Evolutionary conservation across 78 protist species (phyloP), one percentile per base, ranked within the genome.

Genomic region (Dictyostelium purpureum): DNA sequence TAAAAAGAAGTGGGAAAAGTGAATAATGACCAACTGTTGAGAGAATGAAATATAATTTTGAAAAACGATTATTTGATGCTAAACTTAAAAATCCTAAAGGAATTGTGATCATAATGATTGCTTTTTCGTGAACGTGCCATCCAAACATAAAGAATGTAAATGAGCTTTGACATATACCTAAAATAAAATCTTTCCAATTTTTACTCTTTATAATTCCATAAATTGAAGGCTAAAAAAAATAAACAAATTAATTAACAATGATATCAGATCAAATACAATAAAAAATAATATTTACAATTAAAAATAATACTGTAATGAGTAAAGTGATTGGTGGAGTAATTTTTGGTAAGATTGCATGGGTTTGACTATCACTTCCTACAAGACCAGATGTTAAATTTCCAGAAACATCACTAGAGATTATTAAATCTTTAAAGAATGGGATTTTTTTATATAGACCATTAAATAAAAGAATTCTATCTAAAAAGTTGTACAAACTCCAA

Each of bases 51-150:
- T 78, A 79, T 26, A 89, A 42, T 67, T 71, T 57, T 26, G 88
- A 75, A 31, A 47, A 79, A 24, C 33, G 33, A 10, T n/a, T 37
- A 6, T 19, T 40, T 2, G 1, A 9, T 6, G 42, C 24, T 12
- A 40, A 49, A 49, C 40, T n/a, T 33, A 77, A 35, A 6, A 70
- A 77, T 37, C 73, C 42, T 19, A 97, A 28, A n/a, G 97, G 96
- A 2, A 97, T 38, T 5, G 90, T 52, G 0, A 90, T 73, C 76
- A 51, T 75, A 21, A 98, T 82, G 19, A 97, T 80, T 10, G 99
- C 99, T 89, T 98, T 98, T 80, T 98, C 99, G 87, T 98, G 99
- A 66, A 97, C 99, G 80, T 98, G 99, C 96, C 96, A 98, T 6
- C 99, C 99, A 56, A 83, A 95, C 88, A 96, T 37, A 74, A 94